Evolutionary conservation across 2,329 filamentous ascomycete genomes (phyloP).

Genomic region (Ophiostoma triangulosporum): DNA sequence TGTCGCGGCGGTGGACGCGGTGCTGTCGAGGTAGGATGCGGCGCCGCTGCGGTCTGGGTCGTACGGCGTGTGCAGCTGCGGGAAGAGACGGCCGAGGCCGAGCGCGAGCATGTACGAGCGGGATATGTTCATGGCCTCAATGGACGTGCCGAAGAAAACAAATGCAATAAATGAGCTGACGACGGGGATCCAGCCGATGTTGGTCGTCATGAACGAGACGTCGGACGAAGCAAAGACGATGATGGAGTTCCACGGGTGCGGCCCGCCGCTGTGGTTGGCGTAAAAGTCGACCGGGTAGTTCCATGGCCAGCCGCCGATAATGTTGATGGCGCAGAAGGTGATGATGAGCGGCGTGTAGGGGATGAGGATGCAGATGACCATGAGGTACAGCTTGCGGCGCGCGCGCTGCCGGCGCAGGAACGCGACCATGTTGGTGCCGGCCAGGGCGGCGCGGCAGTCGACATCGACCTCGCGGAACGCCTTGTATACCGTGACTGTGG

Average conservation of each 20-base stretch:
- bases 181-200: constrained; percentile 36
- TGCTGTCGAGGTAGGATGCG: constrained; percentile 1
- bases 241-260: constrained; percentile 33
- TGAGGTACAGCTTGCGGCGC: constrained; percentile 39
- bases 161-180: constrained; percentile 35
- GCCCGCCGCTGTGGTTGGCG: constrained; percentile 25
- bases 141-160: constrained; percentile 41
- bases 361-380: constrained; percentile 37
- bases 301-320: constrained; percentile 21
- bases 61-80: constrained; percentile 23
- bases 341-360: constrained; percentile 37
- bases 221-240: constrained; percentile 29
- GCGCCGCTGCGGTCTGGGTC: constrained; percentile 13
- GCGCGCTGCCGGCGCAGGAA: constrained; percentile 32
- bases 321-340: constrained; percentile 28
- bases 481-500: constrained; percentile 30
- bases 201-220: constrained; percentile 27
- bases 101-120: constrained; percentile 24
- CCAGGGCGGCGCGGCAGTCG: constrained; percentile 26
- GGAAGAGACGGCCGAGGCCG: constrained; percentile 31
- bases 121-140: constrained; percentile 38
- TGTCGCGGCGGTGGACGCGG: not conserved
- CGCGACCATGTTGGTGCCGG: constrained; percentile 24
- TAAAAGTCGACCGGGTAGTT: constrained; percentile 26
- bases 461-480: constrained; percentile 34